Evolutionary conservation across 164 flowering plant genomes (phyloP), one percentile per base, ranked within the genome.

Genomic region (Paratinospora sagittata): DNA sequence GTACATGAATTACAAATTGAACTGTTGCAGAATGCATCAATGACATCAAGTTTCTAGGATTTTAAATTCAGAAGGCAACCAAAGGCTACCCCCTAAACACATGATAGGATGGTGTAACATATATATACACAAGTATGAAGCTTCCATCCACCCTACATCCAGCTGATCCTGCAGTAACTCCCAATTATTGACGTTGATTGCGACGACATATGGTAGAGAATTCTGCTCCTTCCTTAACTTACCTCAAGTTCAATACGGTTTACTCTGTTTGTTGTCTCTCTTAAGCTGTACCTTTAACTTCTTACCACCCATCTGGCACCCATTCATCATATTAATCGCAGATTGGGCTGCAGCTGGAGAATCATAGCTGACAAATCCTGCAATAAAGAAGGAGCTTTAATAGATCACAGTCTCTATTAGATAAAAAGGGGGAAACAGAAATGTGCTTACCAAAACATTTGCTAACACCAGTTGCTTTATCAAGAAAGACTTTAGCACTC

Each of bases 361-460:
- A 63, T 96, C 98, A 70, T 87, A 96, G 82, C 98, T 93, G 17
- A 96, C 96, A 84, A 96, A 96, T 70, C 99, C 99, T 96, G 95
- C 78, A 81, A 77, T 45, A 74, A 30, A 75, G 62, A 67, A 72
- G 30, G 3, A 69, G 69, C 49, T 41, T 23, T 45, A 8, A 72
- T 21, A 57, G 27, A 27, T 23, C 12, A 37, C 6, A 27, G 66
- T 12, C 19, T 21, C 23, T 21, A 30, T 27, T 8, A 60, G 36
- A 70, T 33, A 27, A 27, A 66, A 21, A 74, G 72, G 39, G 39
- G 71, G 69, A 49, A 19, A 39, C 8, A 64, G 16, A 64, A 41
- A 30, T 65, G 26, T 26, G 24, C 77, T 77, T 82, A 93, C 99
- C 99, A 78, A 96, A 96, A 78, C 99, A 96, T 91, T 96, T 96